phyloP scores from a whole-genome alignment of 2,329 filamentous ascomycete genomes.

The Colletotrichum viniferum region DNA sequence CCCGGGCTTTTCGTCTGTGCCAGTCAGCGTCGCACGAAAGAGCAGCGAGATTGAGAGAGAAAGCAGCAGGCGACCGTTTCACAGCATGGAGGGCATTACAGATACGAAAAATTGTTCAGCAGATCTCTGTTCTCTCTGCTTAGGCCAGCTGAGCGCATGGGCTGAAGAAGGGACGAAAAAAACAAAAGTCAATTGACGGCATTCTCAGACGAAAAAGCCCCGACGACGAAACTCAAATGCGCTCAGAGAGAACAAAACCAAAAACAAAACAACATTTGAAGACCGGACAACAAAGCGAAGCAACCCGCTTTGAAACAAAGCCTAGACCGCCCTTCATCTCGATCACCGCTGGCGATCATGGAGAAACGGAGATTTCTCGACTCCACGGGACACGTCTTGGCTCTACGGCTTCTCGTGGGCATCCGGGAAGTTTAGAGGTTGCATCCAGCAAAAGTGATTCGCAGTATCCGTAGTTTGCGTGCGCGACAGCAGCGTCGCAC shows the following conservation, averaged over 20 bases:
- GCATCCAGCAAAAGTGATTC: not conserved
- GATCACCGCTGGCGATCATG: conserved; percentile 7
- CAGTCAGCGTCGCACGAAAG: not conserved
- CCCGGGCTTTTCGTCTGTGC: not conserved
- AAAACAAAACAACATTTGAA: not conserved
- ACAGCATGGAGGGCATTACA: not conserved
- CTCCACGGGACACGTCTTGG: not conserved
- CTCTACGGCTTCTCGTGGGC: not conserved
- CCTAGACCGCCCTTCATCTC: not conserved
- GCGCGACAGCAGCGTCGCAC: not conserved
- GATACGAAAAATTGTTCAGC: not conserved
- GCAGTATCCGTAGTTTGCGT: not conserved
- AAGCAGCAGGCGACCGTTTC: not conserved
- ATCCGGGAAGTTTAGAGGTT: not conserved
- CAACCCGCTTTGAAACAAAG: not conserved
- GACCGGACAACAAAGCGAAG: not conserved
- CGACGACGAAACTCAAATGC: not conserved
- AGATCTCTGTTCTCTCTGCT: not conserved
- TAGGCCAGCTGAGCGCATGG: not conserved
- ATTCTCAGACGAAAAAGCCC: not conserved
- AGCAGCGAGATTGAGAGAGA: not conserved
- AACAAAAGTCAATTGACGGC: not conserved
- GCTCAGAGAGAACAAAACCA: not conserved
- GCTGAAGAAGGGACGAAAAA: not conserved
- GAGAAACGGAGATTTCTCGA: conserved; percentile 1